Evolutionary conservation across 1,284 basidiomycete genomes (phyloP).

Genomic region (Blastosporella zonata): DNA sequence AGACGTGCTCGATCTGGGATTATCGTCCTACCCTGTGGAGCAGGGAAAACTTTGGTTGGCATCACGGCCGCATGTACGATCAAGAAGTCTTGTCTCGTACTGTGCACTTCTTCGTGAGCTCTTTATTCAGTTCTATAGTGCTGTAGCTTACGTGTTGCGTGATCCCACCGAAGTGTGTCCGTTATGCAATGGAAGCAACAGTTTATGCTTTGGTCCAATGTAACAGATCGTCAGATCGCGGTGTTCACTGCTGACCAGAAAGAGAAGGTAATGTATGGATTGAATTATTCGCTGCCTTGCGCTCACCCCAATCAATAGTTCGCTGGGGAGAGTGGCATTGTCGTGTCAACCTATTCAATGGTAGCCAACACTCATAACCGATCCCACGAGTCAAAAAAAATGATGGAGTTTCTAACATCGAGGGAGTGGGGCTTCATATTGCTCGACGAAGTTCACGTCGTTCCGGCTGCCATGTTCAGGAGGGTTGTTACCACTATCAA

Average conservation of each 20-base stretch:
- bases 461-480: conserved; percentile 95
- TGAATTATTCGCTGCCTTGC: conserved; percentile 6
- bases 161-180: conserved; percentile 64
- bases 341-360: conserved; percentile 98
- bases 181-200: conserved; percentile 98
- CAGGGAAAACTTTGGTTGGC: conserved; percentile 97
- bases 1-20: conserved; percentile 97
- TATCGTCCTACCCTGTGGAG: conserved; percentile 97
- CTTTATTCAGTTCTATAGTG: conserved; percentile 14
- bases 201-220: conserved; percentile 97
- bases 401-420: conserved; percentile 97
- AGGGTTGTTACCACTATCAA: conserved; percentile 96
- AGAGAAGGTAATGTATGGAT: conserved; percentile 69
- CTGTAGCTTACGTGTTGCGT: conserved; percentile 13
- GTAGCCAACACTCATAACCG: conserved; percentile 95
- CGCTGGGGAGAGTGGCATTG: conserved; percentile 90
- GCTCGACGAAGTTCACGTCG: conserved; percentile 96
- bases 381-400: conserved; percentile 95
- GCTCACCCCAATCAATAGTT: conserved; percentile 53
- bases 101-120: conserved; percentile 93
- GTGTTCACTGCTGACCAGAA: conserved; percentile 96
- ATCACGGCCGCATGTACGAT: conserved; percentile 99
- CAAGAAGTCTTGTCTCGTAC: conserved; percentile 97
- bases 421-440: conserved; percentile 96
- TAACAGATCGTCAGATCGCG: conserved; percentile 91